These are phyloP conservation scores for Nevesoporus exiguus DNA, from an alignment of 768 basidiomycete species.

Conservation along the genomic window DNA sequence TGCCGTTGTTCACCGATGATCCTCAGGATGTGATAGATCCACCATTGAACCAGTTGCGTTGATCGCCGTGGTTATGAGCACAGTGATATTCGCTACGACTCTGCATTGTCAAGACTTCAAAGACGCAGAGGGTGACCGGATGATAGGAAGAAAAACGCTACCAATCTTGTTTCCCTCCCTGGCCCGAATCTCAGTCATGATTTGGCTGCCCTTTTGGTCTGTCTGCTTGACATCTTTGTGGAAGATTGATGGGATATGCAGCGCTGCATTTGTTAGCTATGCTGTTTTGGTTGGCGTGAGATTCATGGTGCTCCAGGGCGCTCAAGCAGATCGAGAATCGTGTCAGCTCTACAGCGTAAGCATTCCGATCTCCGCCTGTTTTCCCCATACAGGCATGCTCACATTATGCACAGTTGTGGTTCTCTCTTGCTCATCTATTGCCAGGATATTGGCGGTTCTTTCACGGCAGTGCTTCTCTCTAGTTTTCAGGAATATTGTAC, in stretches of 20 bases:
- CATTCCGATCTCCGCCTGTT: background rate
- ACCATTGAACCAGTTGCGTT: constrained; percentile 24
- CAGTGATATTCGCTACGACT: constrained; percentile 36
- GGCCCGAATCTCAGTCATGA: constrained; percentile 25
- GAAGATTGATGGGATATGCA: constrained; percentile 26
- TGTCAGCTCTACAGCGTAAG: constrained; percentile 33
- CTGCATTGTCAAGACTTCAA: constrained; percentile 36
- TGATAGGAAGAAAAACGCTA: constrained; percentile 39
- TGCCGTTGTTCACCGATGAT: background rate
- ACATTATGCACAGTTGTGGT: constrained; percentile 25
- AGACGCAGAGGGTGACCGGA: constrained; percentile 42
- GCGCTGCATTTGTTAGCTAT: constrained; percentile 25
- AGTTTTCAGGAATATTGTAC: constrained; percentile 9
- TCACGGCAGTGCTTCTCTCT: constrained; percentile 11
- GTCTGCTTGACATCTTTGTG: constrained; percentile 25
- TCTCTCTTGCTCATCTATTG: constrained; percentile 30
- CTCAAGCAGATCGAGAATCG: constrained; percentile 26
- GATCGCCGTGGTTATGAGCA: constrained; percentile 31
- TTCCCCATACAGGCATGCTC: background rate
- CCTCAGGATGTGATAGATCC: constrained; percentile 23
- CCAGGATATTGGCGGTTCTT: constrained; percentile 31
- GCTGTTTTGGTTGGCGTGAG: constrained; percentile 24
- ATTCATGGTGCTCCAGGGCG: constrained; percentile 21
- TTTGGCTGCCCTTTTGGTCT: constrained; percentile 31
- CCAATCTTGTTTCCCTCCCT: constrained; percentile 41